phyloP scores from a whole-genome alignment of 176 grass and related monocot genomes.

The Guadua angustifolia region DNA sequence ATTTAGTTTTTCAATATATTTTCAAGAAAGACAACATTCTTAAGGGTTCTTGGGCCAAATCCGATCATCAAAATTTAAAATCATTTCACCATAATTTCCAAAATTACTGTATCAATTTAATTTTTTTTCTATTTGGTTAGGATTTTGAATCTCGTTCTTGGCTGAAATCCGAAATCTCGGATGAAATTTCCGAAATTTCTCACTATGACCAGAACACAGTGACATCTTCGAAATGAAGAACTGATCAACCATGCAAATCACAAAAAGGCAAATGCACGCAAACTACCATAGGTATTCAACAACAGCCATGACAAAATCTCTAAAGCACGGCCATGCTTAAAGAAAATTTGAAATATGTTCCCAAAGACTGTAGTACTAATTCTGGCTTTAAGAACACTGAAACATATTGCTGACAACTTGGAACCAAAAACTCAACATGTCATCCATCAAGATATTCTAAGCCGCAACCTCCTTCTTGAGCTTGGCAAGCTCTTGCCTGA shows the following conservation, averaged over 20 bases:
- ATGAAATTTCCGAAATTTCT: too few species aligned
- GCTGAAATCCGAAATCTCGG: too few species aligned
- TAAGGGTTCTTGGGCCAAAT: too few species aligned
- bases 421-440: constrained; percentile 52
- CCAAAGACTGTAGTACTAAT: constrained; percentile 43
- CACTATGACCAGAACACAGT: not conserved
- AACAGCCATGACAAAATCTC: constrained; percentile 35
- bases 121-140: too few species aligned
- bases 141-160: too few species aligned
- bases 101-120: too few species aligned
- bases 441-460: constrained; percentile 36
- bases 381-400: constrained; percentile 34
- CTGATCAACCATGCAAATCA: not conserved
- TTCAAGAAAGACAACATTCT: too few species aligned
- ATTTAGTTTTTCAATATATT: too few species aligned
- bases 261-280: not conserved
- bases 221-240: not conserved
- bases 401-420: constrained; percentile 33
- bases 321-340: constrained; percentile 26
- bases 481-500: constrained; percentile 83
- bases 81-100: too few species aligned
- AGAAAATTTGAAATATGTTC: constrained; percentile 44
- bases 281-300: constrained; percentile 23
- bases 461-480: constrained; percentile 69
- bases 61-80: too few species aligned